Conservation (phyloP, 192 early-diverging fungal genomes). For the Coemansia sp. region DNA sequence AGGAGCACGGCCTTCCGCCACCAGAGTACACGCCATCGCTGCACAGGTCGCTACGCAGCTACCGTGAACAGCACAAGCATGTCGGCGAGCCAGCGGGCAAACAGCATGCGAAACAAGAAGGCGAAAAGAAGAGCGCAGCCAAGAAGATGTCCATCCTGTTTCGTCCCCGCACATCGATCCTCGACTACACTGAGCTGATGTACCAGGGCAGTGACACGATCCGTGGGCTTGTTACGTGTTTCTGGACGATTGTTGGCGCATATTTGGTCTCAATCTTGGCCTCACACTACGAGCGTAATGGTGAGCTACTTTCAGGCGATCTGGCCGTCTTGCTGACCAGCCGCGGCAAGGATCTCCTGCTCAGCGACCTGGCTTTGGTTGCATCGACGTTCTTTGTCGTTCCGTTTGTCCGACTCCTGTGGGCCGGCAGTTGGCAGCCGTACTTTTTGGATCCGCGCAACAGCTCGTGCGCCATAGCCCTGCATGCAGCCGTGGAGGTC, state of each 20-base stretch:
- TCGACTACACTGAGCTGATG: slow-evolving; percentile 56
- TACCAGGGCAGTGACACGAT: slow-evolving; percentile 52
- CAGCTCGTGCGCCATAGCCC: slow-evolving; percentile 8
- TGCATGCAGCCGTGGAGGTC: slow-evolving; percentile 64
- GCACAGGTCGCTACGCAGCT: slow-evolving; percentile 35
- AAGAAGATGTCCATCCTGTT: slow-evolving; percentile 24
- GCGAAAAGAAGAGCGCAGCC: not conserved
- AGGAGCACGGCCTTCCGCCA: slow-evolving; percentile 18
- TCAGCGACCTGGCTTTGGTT: slow-evolving; percentile 74
- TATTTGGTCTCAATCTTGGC: slow-evolving; percentile 44
- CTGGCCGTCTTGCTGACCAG: slow-evolving; percentile 41
- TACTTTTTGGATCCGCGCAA: slow-evolving; percentile 24
- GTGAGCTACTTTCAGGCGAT: slow-evolving; percentile 33
- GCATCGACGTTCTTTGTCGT: slow-evolving; percentile 64
- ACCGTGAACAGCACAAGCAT: slow-evolving; percentile 9
- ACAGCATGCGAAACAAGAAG: not conserved
- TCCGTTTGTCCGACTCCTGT: slow-evolving; percentile 42
- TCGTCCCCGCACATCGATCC: slow-evolving; percentile 43
- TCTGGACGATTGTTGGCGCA: slow-evolving; percentile 51
- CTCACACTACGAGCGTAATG: slow-evolving; percentile 42
- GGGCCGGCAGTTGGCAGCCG: slow-evolving; percentile 29
- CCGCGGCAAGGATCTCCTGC: slow-evolving; percentile 62
- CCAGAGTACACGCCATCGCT: slow-evolving; percentile 35
- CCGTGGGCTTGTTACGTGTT: slow-evolving; percentile 50
- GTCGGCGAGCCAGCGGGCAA: not conserved